Evolutionary conservation across 139 green algal species (phyloP), one percentile per base, ranked within the genome.

Genomic region (Monoraphidium neglectum): DNA sequence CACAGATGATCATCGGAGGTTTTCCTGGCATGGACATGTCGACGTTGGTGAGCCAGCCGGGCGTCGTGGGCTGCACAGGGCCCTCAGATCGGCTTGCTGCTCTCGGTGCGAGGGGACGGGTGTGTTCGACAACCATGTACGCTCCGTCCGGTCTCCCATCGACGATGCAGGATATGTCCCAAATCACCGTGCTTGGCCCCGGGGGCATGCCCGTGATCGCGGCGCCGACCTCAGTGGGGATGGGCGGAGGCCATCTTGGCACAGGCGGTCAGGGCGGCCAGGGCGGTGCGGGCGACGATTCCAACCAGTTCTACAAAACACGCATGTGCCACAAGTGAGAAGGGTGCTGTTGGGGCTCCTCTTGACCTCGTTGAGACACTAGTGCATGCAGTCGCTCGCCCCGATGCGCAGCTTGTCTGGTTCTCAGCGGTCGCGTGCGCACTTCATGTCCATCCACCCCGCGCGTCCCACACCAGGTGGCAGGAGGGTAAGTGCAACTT

Each of bases 321-420:
- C 73, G 79, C 23, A 82, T 88, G 37, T 88, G 83, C 77, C 82
- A 85, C 79, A 88, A 83, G 82, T 87, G 47, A 46, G 81, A 36
- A n/a, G 33, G 8, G 35, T 36, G 59, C 53, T 16, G 4, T 76
- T 51, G 37, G 8, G 23, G 16, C 23, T 67, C 16, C 15, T 21
- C 12, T 67, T 67, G 18, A 21, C n/a, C 16, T 21, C 12, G 63
- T 13, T n/a, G n/a, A n/a, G n/a, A n/a, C n/a, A n/a, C n/a, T n/a
- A n/a, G n/a, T n/a, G n/a, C n/a, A n/a, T n/a, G n/a, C n/a, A 12
- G 4, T 24, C 10, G 57, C 57, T 65, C 4, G 32, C 30, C 28
- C 60, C 30, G 24, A 36, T 21, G n/a, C n/a, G n/a, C n/a, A n/a
- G n/a, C n/a, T n/a, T n/a, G n/a, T n/a, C n/a, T n/a, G 36, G 53